Conservation (phyloP, 108 stramenopile genomes). For the Nitzschia sp. region DNA sequence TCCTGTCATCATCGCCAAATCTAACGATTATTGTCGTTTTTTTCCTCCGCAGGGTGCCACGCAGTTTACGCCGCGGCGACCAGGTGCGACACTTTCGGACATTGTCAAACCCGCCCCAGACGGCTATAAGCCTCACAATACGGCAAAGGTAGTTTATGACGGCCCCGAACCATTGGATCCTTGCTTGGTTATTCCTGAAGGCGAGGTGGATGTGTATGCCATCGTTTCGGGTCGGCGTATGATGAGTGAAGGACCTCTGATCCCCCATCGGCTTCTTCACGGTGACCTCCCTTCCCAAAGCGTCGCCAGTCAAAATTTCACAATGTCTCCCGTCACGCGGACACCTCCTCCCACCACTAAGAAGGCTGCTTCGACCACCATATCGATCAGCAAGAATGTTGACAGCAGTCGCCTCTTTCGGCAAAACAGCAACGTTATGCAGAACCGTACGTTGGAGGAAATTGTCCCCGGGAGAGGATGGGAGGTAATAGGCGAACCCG, state of each 20-base stretch:
- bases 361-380: neutral
- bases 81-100: conserved; percentile 46
- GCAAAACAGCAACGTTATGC: too few species aligned
- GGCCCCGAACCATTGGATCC: conserved; percentile 58
- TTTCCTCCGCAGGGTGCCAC: conserved; percentile 44
- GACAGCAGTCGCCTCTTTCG: neutral
- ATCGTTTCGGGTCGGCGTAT: conserved; percentile 41
- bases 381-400: neutral
- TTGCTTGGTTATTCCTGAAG: conserved; percentile 48
- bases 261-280: neutral
- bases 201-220: conserved; percentile 60
- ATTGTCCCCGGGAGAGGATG: conserved; percentile 65
- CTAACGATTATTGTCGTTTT: neutral
- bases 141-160: conserved; percentile 46
- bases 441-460: neutral
- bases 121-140: conserved; percentile 44
- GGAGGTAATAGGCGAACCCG: conserved; percentile 47
- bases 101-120: conserved; percentile 52
- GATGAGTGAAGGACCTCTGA: neutral
- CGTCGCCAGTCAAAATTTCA: too few species aligned
- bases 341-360: conserved; percentile 12
- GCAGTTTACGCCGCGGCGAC: conserved; percentile 73
- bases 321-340: too few species aligned
- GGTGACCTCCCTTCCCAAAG: too few species aligned
- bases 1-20: neutral